Base-by-base conservation (phyloP, 2,329 filamentous ascomycete species). In the Corynespora cassiicola region DNA sequence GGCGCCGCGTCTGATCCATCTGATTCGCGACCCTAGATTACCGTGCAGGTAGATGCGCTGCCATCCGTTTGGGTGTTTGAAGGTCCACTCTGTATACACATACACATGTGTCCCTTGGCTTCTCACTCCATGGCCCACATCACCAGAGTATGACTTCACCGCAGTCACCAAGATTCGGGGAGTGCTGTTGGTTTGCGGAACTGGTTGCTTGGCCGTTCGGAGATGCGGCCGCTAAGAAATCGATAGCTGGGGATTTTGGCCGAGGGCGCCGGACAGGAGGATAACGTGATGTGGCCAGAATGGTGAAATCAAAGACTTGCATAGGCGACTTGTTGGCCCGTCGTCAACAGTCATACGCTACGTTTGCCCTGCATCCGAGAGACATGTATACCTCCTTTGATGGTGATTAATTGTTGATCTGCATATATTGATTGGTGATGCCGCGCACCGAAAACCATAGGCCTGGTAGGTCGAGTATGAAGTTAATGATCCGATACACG, bases 131-230 rank as follows among this genome's bases (percentile, higher is more conserved):
- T 42, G 47, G 45, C 49, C 43, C 31, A 39, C 21, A 35, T 25
- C 31, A 39, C 36, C 31, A 35, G 41, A 44, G 41, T 27, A 36
- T n/a, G 34, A 26, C 29, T 34, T 16, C 34, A 30, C 19, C 17
- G 16, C 14, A 10, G 10, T 37, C 11, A 21, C 12, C n/a, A 14
- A 27, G 9, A 28, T 11, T 16, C 31, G 31, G 20, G 42, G 31
- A 36, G 35, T 38, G 39, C 31, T 22, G 37, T 25, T 18, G 37
- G 43, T 53, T 58, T 56, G 55, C 56, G 51, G 48, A 43, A 30
- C 30, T 34, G 15, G n/a, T 24, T 30, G 10, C 17, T 18, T 14
- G 20, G 12, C 34, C 26, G 15, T 18, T 7, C 28, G 28, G 17
- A 31, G 14, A 6, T 17, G 17, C 14, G 17, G 28, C 8, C 28